Evolutionary conservation across 1,284 basidiomycete genomes (phyloP), one percentile per base, ranked within the genome.

Genomic region (Cutaneotrichosporon cavernicola): DNA sequence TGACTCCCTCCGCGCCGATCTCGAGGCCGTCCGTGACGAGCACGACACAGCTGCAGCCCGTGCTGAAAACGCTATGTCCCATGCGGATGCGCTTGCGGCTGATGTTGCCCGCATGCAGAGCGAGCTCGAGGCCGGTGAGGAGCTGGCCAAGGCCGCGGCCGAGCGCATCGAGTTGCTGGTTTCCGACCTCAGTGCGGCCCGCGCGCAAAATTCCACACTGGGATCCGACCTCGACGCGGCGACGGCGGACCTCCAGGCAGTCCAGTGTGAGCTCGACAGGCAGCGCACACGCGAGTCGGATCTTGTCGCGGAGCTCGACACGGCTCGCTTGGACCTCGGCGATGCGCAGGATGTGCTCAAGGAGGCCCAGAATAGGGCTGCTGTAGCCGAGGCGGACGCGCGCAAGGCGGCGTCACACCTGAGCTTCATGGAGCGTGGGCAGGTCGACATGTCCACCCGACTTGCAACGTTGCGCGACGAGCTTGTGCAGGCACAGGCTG

Each of bases 61-160:
- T 14, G 53, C 49, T 8, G 32, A 55, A 8, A 34, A 58, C 2
- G 34, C 50, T 32, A 58, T 38, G 43, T 18, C 40, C 16, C 36
- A 21, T 9, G 34, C 30, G 22, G 36, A 56, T 10, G 38, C 16
- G 9, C 76, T 84, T 95, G 56, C 94, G 92, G 51, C 97, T 92
- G 49, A 97, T 21, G 55, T 46, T 14, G 16, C 36, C 34, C 53
- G 63, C 14, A 21, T 64, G 5, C 58, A 64, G 58, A 14, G n/a
- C n/a, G 49, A 52, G 11, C 49, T 60, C n/a, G 38, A 57, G 26
- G 56, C 14, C 1, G 11, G 49, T 9, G 21, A 40, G 21, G 52
- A 60, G 13, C 21, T 49, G 16, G 55, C 21, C 21, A 51, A 43
- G 58, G 30, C 32, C 7, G 21, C n/a, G 13, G n/a, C 18, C 21